A percentile compares a stretch with the other conserved stretches of the same genome.
Conservation (phyloP, 1,284 basidiomycete species). For the Mixia osmundae region DNA sequence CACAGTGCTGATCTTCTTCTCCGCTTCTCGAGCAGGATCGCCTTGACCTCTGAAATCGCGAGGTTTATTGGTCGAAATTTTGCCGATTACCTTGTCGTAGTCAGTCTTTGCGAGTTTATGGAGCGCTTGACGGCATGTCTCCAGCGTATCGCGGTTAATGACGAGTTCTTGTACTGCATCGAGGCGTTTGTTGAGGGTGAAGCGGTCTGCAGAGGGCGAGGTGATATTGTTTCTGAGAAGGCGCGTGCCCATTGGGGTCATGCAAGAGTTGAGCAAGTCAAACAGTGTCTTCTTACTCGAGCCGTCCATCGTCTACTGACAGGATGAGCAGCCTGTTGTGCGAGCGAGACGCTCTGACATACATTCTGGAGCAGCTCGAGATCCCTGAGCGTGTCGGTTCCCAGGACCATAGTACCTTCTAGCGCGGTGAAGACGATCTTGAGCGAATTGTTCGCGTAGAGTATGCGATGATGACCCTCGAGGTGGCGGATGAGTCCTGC, state of each 20-base stretch:
- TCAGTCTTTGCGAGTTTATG: constrained; percentile 32
- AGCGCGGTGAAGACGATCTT: too few species aligned
- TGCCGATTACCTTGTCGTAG: constrained; percentile 53
- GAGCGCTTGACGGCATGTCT: constrained; percentile 2
- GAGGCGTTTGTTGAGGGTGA: constrained; percentile 48
- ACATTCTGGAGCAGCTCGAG: constrained; percentile 73
- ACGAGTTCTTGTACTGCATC: constrained; percentile 51
- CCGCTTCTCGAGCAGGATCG: constrained; percentile 33
- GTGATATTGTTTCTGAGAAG: constrained; percentile 49
- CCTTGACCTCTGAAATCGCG: not conserved
- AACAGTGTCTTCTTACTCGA: constrained; percentile 14
- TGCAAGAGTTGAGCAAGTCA: constrained; percentile 44
- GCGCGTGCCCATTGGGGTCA: constrained; percentile 32
- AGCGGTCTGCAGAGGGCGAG: constrained; percentile 39
- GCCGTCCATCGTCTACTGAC: constrained; percentile 11
- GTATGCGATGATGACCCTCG: too few species aligned
- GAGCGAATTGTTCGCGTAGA: too few species aligned
- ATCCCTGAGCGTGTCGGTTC: constrained; percentile 59
- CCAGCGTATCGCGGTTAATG: constrained; percentile 3
- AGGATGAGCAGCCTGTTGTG: constrained; percentile 12
- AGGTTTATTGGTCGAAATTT: constrained; percentile 7
- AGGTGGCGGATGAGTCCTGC: too few species aligned
- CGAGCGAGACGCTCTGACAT: constrained; percentile 11
- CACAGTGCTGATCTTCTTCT: constrained; percentile 46
- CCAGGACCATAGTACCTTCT: constrained; percentile 83